Base-by-base conservation (phyloP, 495 filamentous ascomycete species). In the Penicillium taxi region DNA sequence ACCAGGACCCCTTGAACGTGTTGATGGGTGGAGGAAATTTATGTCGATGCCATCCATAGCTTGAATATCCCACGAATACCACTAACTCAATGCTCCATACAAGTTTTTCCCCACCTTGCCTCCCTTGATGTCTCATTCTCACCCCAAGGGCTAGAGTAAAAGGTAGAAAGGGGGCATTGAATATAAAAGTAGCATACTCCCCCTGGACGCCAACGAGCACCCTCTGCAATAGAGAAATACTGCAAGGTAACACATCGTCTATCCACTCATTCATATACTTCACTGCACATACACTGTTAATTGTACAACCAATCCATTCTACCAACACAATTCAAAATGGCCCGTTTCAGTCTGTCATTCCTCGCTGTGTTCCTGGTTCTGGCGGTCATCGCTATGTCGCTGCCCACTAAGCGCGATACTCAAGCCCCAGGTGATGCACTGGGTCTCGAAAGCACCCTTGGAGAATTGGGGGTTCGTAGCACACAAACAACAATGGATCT, bases 341-440 rank as follows among this genome's bases (percentile, higher is more conserved):
- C 59, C 21, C 64, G 58, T 23, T 44, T 62, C 50, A 62, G 20
- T 24, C 24, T 63, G 25, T 59, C 55, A 19, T 42, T 59, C 43
- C 39, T 66, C 12, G 48, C 55, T 26, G 33, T 59, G 26, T 48
- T 59, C 42, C 32, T 63, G 14, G 42, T 55, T 26, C 52, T 69
- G 17, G 59, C 58, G 2, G 36, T 53, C 14, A 35, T 58, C 19
- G 55, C 53, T 28, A 37, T 55, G 23, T 61, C 62, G 4, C 33
- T 56, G 45, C 61, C 61, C 7, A 42, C 47, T 31, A 54, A 59
- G 46, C 55, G 42, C 25, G 52, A 38, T 23, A 36, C 44, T 24
- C 11, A 22, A 5, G 15, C 33, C 3, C 13, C 31, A 1, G 21
- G 12, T 9, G 14, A 40, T 11, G 29, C 28, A 2, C 18, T 47